A percentile compares a stretch with the other conserved stretches of the same genome.
Evolutionary conservation across 192 early-diverging fungal species (phyloP).

Genomic region (Coemansia sp.): DNA sequence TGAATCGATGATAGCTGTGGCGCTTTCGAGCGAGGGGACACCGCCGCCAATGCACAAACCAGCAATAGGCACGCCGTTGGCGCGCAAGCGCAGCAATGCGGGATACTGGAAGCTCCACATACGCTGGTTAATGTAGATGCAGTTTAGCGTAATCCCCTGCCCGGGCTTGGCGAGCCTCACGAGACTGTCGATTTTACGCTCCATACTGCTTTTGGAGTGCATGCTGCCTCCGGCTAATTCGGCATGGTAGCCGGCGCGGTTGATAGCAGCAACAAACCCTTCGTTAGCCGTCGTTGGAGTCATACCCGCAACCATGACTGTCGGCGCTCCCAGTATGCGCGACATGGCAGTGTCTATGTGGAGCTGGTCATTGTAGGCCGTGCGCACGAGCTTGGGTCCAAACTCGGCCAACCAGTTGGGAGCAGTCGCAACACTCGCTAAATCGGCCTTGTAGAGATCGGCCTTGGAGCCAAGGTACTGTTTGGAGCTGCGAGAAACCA

Average conservation of each 20-base stretch:
- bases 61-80: conserved; percentile 83
- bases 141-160: conserved; percentile 88
- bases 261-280: conserved; percentile 77
- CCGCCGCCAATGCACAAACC: conserved; percentile 92
- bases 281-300: conserved; percentile 81
- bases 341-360: conserved; percentile 87
- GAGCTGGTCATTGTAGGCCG: conserved; percentile 54
- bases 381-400: conserved; percentile 79
- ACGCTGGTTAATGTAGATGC: conserved; percentile 83
- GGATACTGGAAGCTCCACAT: conserved; percentile 86
- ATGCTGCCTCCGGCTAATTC: conserved; percentile 93
- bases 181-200: conserved; percentile 69
- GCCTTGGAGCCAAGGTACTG: conserved; percentile 69
- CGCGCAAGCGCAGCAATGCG: conserved; percentile 71
- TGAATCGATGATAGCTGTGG: conserved; percentile 72
- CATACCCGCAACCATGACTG: conserved; percentile 96
- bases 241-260: conserved; percentile 87
- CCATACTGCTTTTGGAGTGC: conserved; percentile 69
- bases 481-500: conserved; percentile 18
- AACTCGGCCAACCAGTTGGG: conserved; percentile 84
- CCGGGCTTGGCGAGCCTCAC: conserved; percentile 70
- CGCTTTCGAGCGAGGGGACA: conserved; percentile 84
- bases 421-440: conserved; percentile 68
- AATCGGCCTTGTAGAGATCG: conserved; percentile 67
- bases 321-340: conserved; percentile 80